phyloP scores from a whole-genome alignment of 371 early-diverging fungal genomes.

The Furculomyces boomerangus region DNA sequence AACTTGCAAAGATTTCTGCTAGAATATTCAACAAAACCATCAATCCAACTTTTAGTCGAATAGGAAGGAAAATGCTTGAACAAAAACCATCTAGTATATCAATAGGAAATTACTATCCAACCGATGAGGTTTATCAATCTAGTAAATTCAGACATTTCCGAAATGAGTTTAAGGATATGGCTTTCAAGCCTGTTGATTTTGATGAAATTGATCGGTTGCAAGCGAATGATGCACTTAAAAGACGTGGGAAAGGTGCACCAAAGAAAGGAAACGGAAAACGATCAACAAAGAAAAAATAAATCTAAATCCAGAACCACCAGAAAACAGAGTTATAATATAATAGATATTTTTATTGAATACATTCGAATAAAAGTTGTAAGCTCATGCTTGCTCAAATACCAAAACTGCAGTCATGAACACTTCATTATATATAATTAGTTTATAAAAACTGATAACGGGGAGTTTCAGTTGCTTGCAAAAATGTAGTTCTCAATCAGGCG shows the following conservation, averaged over 20 bases:
- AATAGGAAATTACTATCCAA: conserved; percentile 45
- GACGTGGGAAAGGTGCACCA: conserved; percentile 65
- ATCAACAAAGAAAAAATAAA: conserved; percentile 11
- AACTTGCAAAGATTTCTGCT: conserved; percentile 40
- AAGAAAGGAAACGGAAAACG: conserved; percentile 40
- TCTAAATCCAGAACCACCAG: too few relatives aligned
- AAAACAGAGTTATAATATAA: too few relatives aligned
- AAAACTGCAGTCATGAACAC: too few relatives aligned
- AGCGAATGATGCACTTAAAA: conserved; percentile 42
- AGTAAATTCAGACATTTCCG: conserved; percentile 38
- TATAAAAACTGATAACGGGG: too few relatives aligned
- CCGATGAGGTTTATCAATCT: conserved; percentile 19
- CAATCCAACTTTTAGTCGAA: conserved; percentile 48
- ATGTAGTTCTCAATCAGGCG: background rate
- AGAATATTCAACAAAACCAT: conserved; percentile 47
- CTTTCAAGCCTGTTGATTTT: conserved; percentile 35
- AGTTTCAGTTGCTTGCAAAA: too few relatives aligned
- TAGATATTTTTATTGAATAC: too few relatives aligned
- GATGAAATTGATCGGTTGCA: conserved; percentile 50
- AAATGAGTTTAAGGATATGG: conserved; percentile 28
- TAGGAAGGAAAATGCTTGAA: conserved; percentile 53
- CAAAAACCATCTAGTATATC: conserved; percentile 44
- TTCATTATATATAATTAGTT: too few relatives aligned
- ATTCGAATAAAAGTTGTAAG: too few relatives aligned
- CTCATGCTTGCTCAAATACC: too few relatives aligned